Evolutionary conservation across 2,329 filamentous ascomycete genomes (phyloP).

Genomic region (Aspergillus sp.): DNA sequence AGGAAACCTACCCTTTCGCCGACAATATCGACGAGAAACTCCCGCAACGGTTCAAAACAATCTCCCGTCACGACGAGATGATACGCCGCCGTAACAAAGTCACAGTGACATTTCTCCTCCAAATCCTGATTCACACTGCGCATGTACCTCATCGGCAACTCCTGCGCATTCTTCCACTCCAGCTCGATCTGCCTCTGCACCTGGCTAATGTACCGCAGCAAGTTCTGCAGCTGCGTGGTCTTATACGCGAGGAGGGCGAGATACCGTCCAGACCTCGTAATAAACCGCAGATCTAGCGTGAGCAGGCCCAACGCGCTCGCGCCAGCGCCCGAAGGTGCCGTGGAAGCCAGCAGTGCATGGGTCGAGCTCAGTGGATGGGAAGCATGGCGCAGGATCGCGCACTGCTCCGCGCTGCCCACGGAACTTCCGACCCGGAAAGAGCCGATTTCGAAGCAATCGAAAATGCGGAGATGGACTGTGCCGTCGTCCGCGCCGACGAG

Average conservation of each 20-base stretch:
- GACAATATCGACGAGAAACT: conserved; percentile 86
- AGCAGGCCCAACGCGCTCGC: conserved; percentile 58
- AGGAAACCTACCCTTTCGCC: conserved; percentile 65
- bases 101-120: conserved; percentile 61
- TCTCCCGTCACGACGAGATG: conserved; percentile 83
- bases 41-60: conserved; percentile 70
- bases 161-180: conserved; percentile 80
- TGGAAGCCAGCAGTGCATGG: conserved; percentile 64
- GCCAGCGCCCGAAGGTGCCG: conserved; percentile 31
- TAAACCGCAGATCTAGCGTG: conserved; percentile 79
- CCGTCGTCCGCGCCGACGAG: conserved; percentile 71
- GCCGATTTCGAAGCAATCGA: conserved; percentile 80
- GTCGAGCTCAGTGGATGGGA: conserved; percentile 74
- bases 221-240: conserved; percentile 80
- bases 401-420: conserved; percentile 34
- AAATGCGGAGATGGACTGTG: conserved; percentile 73
- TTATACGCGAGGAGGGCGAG: conserved; percentile 82
- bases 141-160: conserved; percentile 76
- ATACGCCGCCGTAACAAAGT: conserved; percentile 73
- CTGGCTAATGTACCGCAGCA: conserved; percentile 81
- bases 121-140: conserved; percentile 74
- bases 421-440: conserved; percentile 44
- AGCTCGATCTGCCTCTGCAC: conserved; percentile 73
- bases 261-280: conserved; percentile 71
- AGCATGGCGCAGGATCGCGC: conserved; percentile 59